phyloP scores from a whole-genome alignment of 2,329 filamentous ascomycete genomes.

The Lachnellula suecica region DNA sequence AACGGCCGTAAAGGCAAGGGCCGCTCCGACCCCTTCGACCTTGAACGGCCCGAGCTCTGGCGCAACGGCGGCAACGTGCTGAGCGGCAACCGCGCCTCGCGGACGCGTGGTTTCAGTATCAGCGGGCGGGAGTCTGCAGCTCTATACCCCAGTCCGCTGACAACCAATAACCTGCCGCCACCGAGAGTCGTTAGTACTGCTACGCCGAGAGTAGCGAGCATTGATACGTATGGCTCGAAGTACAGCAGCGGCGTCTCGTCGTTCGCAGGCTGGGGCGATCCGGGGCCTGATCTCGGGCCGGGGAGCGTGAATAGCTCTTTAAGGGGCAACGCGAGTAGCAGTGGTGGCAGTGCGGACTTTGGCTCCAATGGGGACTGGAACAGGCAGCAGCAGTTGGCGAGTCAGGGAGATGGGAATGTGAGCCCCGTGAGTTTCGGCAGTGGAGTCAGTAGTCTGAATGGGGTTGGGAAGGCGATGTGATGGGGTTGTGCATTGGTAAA shows the following conservation, averaged over 20 bases:
- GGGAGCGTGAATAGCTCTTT: constrained; percentile 22
- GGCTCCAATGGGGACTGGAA: constrained; percentile 1
- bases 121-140: constrained; percentile 1
- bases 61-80: constrained; percentile 8
- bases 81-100: neutral
- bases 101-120: constrained; percentile 5
- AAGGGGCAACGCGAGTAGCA: constrained; percentile 17
- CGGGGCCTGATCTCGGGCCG: constrained; percentile 53
- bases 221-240: constrained; percentile 22
- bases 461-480: constrained; percentile 29
- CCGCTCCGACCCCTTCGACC: constrained; percentile 64
- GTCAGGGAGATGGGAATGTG: constrained; percentile 14
- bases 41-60: constrained; percentile 54
- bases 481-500: neutral
- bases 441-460: constrained; percentile 17
- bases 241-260: constrained; percentile 26
- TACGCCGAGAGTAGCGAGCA: constrained; percentile 3
- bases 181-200: neutral
- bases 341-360: constrained; percentile 13
- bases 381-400: constrained; percentile 10
- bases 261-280: constrained; percentile 48
- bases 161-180: neutral
- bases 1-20: constrained; percentile 53
- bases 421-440: constrained; percentile 19
- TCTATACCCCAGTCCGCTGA: constrained; percentile 7